Base-by-base conservation (phyloP, 2,329 filamentous ascomycete species). In the Ceratocystiopsis sp. region DNA sequence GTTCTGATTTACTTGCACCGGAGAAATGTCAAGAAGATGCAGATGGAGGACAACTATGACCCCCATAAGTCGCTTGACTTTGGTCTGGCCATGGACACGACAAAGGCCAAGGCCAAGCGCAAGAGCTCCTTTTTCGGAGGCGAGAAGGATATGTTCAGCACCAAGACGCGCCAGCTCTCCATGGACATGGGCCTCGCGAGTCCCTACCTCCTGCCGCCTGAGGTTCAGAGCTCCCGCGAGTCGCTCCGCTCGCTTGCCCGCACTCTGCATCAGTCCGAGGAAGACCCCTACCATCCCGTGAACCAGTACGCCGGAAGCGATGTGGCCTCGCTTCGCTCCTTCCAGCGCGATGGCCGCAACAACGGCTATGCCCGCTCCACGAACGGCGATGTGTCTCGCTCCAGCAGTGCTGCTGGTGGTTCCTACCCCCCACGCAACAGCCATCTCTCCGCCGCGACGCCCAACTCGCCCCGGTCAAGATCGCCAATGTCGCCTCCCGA, bases 41-140 rank as follows among this genome's bases (percentile, higher is more conserved):
- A 68, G 44, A 64, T 69, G 46, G 91, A 98, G 62, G 91, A 98
- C 62, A 69, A 72, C 16, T 76, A 81, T 49, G 87, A 95, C 59
- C 84, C 84, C 51, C 84, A 93, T 61, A 87, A 81, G 56, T 91
- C 85, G 1, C 71, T 96, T 56, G 91, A 98, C 59, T 98, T 95
- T 57, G 91, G 91, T 34, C 62, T 95, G 55, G 84, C 63, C 35
- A 62, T 80, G 45, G 59, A 65, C 32, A 42, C 56, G 50, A 45
- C 44, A 2, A 38, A 37, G 19, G 49, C 50, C 38, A 65, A 66
- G 46, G 55, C 56, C 36, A 69, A 65, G 50, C 65, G 66, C 50
- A 66, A 63, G 53, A 65, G 60, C 43, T 54, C 57, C 3, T 57
- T 64, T 62, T 67, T 50, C 62, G 77, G 60, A 65, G 69, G 45